Evolutionary conservation across 257 asterid genomes (phyloP), one percentile per base, ranked within the genome.

Genomic region (Rehmannia glutinosa): DNA sequence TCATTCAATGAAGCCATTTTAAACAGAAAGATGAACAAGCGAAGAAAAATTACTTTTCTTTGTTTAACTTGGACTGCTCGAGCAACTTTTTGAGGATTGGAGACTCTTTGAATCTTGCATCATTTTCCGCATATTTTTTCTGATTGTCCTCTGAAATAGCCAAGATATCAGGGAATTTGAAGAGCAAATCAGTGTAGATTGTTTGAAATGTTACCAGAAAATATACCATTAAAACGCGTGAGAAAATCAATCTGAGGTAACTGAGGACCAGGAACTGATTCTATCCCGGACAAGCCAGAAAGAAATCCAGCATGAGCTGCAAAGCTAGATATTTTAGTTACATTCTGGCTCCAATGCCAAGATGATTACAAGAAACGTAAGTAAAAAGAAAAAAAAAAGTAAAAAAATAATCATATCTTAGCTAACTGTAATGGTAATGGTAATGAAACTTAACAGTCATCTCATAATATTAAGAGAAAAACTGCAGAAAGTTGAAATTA

Each of bases 251-350:
- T 56, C 80, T 78, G 62, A 62, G 98, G 98, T 64, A 90, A 75
- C 77, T 93, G 81, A 64, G 98, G 98, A 53, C 98, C 98, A 36
- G 96, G 98, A 71, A 88, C 79, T 23, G 97, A 88, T 87, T 90
- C 96, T 62, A 93, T 71, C 56, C 98, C 97, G 0, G 89, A 4
- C 24, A 53, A 83, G 65, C 98, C 96, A 54, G 98, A 90, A 21
- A 93, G 80, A 56, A 93, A 66, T 59, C 97, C 98, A 69, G 97
- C 97, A 80, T 87, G 81, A 73, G 96, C 98, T 93, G 88, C 89
- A 83, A n/a, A 80, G 66, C 74, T 64, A 75, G 24, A 39, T 42
- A 64, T 62, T 49, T 77, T 36, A 45, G 15, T 49, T 52, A 67
- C 72, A n/a, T 77, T 64, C 56, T 66, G 71, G 39, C 58, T 67